Conservation (phyloP, 2,329 filamentous ascomycete genomes). For the Hypoxylon sp. region DNA sequence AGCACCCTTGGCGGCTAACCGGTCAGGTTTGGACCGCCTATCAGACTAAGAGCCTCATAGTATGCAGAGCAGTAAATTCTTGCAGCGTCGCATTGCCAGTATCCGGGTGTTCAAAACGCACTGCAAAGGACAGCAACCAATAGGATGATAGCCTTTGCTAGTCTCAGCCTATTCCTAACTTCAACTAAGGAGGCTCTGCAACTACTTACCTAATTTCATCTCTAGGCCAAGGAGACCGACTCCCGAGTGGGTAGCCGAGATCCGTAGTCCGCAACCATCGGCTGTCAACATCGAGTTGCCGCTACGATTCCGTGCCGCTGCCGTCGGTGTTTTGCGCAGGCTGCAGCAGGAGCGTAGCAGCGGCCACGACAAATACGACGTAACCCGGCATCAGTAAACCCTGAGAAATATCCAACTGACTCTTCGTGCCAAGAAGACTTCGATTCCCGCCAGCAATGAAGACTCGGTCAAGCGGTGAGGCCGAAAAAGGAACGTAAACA, state of each 20-base stretch:
- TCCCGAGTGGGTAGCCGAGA: slow-evolving; percentile 45
- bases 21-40: neutral
- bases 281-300: slow-evolving; percentile 8
- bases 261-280: slow-evolving; percentile 30
- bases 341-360: neutral
- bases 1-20: neutral
- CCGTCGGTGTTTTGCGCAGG: neutral
- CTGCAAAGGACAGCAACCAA: slow-evolving; percentile 12
- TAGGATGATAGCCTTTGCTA: slow-evolving; percentile 20
- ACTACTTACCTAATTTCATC: slow-evolving; percentile 28
- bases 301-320: slow-evolving; percentile 25
- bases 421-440: neutral
- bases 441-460: neutral
- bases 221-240: slow-evolving; percentile 28
- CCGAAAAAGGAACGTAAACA: neutral
- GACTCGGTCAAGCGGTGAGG: slow-evolving; percentile 20
- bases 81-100: neutral
- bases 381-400: slow-evolving; percentile 1
- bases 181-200: slow-evolving; percentile 37
- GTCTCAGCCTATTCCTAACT: slow-evolving; percentile 24
- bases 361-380: slow-evolving; percentile 15
- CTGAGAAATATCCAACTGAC: neutral
- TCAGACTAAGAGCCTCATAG: neutral
- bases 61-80: slow-evolving; percentile 3
- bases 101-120: slow-evolving; percentile 18